phyloP scores from a whole-genome alignment of 371 early-diverging fungal species.

The Nosema muscidifuracis region DNA sequence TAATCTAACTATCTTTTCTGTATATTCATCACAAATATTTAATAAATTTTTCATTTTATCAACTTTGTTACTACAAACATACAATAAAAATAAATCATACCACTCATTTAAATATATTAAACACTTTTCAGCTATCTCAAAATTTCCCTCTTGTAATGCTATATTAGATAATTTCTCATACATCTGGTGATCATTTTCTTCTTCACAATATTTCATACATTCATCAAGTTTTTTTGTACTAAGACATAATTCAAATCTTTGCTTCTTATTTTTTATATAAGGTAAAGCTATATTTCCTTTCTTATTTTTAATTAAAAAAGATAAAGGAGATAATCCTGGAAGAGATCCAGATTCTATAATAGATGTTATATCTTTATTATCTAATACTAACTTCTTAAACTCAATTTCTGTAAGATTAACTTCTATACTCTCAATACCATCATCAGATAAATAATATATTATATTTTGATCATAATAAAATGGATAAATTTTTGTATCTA shows the following conservation, averaged over 20 bases:
- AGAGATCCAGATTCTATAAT: constrained; percentile 80
- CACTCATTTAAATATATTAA: constrained; percentile 42
- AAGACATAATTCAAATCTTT: constrained; percentile 76
- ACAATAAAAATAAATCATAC: constrained; percentile 52
- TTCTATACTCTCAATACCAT: constrained; percentile 71
- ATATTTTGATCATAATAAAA: constrained; percentile 70
- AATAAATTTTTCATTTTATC: constrained; percentile 48
- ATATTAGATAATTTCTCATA: constrained; percentile 32
- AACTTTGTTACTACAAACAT: constrained; percentile 44
- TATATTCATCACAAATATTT: constrained; percentile 1
- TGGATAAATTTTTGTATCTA: constrained; percentile 82
- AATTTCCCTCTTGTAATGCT: constrained; percentile 36
- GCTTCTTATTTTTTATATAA: constrained; percentile 84
- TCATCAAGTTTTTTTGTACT: constrained; percentile 40
- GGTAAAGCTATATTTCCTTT: constrained; percentile 91
- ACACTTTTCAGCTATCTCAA: constrained; percentile 55
- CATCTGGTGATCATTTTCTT: constrained; percentile 19
- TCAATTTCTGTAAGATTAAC: constrained; percentile 91
- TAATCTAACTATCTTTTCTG: constrained; percentile 17
- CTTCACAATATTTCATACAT: constrained; percentile 37
- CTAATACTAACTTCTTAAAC: constrained; percentile 83
- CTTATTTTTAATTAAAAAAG: constrained; percentile 90
- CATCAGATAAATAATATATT: constrained; percentile 74
- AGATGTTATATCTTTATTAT: constrained; percentile 71
- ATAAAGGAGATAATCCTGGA: constrained; percentile 91